Conservation (phyloP, 1,284 basidiomycete genomes). For the Pascua sp. region DNA sequence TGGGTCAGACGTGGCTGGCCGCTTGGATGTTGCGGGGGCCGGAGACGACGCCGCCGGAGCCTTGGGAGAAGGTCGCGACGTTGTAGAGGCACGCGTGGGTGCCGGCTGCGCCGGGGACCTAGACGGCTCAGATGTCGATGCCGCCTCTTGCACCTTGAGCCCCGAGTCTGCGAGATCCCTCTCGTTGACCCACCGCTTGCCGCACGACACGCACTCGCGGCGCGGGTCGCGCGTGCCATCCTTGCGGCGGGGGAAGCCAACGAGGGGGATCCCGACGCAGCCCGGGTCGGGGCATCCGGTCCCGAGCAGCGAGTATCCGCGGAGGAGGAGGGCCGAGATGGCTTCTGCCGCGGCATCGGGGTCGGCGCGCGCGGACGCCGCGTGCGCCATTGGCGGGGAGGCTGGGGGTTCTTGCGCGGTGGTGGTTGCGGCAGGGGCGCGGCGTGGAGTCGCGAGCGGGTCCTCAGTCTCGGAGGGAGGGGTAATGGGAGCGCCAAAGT, state of each 20-base stretch:
- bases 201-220: constrained; percentile 40
- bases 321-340: constrained; percentile 42
- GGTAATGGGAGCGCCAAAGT: not conserved
- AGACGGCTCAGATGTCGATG: not conserved
- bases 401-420: not conserved
- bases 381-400: constrained; percentile 5
- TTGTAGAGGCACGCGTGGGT: not conserved
- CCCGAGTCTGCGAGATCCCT: constrained; percentile 13
- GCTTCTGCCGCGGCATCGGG: constrained; percentile 32
- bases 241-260: constrained; percentile 40
- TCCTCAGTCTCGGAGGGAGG: not conserved
- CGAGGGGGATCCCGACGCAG: constrained; percentile 45
- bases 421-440: not conserved
- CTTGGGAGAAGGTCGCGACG: not conserved
- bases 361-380: constrained; percentile 8
- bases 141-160: not conserved
- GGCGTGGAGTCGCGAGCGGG: not conserved
- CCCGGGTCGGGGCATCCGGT: constrained; percentile 36
- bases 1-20: constrained; percentile 4
- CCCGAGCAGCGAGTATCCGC: constrained; percentile 44
- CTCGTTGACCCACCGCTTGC: constrained; percentile 36
- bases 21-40: not conserved
- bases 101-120: not conserved
- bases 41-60: not conserved
- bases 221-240: constrained; percentile 33